A percentile compares a stretch with the other conserved stretches of the same genome.
phyloP scores from a whole-genome alignment of 73 alveolate genomes.

The Tetrahymena borealis region DNA sequence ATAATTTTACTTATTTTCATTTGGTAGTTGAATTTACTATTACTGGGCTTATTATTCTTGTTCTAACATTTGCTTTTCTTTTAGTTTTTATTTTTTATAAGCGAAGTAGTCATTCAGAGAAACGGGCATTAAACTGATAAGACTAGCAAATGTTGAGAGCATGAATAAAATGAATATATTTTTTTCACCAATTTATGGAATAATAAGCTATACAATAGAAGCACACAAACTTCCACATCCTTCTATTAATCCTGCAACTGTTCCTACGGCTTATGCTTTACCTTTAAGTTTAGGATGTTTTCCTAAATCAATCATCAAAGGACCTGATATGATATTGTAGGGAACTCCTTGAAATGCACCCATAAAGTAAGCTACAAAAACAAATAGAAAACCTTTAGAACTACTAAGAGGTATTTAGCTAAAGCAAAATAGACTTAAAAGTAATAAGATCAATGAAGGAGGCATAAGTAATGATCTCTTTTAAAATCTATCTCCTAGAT shows the following conservation, averaged over 20 bases:
- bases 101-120: background rate
- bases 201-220: background rate
- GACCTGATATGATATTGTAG: background rate
- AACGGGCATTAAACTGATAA: background rate
- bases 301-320: background rate
- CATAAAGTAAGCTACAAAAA: background rate
- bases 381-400: background rate
- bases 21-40: background rate
- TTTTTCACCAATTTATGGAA: background rate
- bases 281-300: background rate
- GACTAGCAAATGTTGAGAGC: background rate
- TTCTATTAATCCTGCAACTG: background rate
- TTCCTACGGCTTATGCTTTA: background rate
- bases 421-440: background rate
- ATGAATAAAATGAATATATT: background rate
- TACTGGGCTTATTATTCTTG: background rate
- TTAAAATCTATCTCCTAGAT: background rate
- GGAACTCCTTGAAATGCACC: background rate
- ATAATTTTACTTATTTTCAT: background rate
- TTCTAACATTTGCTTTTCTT: background rate
- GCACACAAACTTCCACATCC: background rate
- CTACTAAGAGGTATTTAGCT: background rate
- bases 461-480: background rate
- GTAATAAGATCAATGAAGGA: background rate
- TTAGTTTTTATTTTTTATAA: background rate